These are phyloP conservation scores for Fragosphaeria purpurea DNA, from an alignment of 2,329 filamentous ascomycete genomes.

Conservation along the genomic window DNA sequence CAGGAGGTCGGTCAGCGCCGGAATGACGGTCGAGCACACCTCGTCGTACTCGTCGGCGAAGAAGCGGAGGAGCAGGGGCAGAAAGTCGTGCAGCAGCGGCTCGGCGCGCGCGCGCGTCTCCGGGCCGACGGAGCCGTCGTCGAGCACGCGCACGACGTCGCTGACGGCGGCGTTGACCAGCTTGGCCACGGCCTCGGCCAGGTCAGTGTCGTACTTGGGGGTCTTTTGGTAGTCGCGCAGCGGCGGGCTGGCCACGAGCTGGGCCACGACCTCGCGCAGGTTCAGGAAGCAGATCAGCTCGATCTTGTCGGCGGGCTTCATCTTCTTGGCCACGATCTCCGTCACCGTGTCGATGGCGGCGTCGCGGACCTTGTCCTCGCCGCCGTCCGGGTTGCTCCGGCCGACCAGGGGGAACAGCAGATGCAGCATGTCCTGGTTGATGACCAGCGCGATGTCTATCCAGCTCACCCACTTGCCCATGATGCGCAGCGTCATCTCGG, in stretches of 20 bases:
- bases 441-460: slow-evolving; percentile 91
- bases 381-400: slow-evolving; percentile 51
- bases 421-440: slow-evolving; percentile 79
- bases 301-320: slow-evolving; percentile 88
- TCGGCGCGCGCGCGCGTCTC: slow-evolving; percentile 66
- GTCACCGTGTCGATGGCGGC: slow-evolving; percentile 91
- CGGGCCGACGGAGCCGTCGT: slow-evolving; percentile 52
- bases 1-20: slow-evolving; percentile 82
- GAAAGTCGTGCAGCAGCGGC: slow-evolving; percentile 69
- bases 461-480: slow-evolving; percentile 97
- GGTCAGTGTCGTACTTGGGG: slow-evolving; percentile 84
- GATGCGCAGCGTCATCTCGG: slow-evolving; percentile 84
- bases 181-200: slow-evolving; percentile 90
- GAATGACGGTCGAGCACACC: slow-evolving; percentile 91
- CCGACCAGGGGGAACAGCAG: slow-evolving; percentile 80
- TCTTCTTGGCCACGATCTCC: slow-evolving; percentile 96
- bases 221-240: slow-evolving; percentile 71
- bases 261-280: slow-evolving; percentile 71
- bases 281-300: slow-evolving; percentile 89
- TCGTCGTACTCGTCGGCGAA: slow-evolving; percentile 98
- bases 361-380: slow-evolving; percentile 73
- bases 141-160: slow-evolving; percentile 80
- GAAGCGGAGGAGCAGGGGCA: slow-evolving; percentile 82
- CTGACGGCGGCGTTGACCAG: slow-evolving; percentile 83
- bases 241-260: slow-evolving; percentile 75